phyloP scores from a whole-genome alignment of 2,329 filamentous ascomycete species.

The Xylariales sp. region DNA sequence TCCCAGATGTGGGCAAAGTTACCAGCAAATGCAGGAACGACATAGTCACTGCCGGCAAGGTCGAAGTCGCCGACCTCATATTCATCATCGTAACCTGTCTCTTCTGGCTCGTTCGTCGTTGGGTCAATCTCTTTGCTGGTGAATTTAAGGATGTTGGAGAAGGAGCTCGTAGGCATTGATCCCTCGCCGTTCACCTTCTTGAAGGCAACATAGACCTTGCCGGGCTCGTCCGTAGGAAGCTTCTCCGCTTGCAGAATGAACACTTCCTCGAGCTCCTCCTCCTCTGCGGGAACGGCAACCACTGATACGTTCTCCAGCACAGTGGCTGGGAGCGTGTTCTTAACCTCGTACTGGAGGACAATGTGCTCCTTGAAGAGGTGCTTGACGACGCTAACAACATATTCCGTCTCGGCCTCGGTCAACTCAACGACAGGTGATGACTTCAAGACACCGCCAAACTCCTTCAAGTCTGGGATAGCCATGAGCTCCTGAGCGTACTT shows the following conservation, averaged over 20 bases:
- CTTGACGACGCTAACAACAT: slow-evolving; percentile 89
- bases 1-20: slow-evolving; percentile 97
- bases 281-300: slow-evolving; percentile 71
- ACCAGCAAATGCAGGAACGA: slow-evolving; percentile 87
- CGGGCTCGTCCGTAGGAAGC: slow-evolving; percentile 78
- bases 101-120: slow-evolving; percentile 86
- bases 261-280: slow-evolving; percentile 81
- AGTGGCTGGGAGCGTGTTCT: slow-evolving; percentile 91
- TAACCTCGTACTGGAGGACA: slow-evolving; percentile 93
- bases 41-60: slow-evolving; percentile 85
- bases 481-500: slow-evolving; percentile 85
- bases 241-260: slow-evolving; percentile 89
- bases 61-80: slow-evolving; percentile 96
- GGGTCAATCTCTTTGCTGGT: slow-evolving; percentile 98
- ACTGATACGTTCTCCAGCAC: slow-evolving; percentile 87
- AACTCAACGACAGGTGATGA: slow-evolving; percentile 82
- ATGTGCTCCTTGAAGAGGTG: slow-evolving; percentile 97
- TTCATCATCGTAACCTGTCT: slow-evolving; percentile 91
- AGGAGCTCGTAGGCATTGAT: slow-evolving; percentile 73
- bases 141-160: slow-evolving; percentile 93
- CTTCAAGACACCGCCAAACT: slow-evolving; percentile 88
- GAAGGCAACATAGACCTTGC: slow-evolving; percentile 93
- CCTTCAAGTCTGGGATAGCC: slow-evolving; percentile 84
- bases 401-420: slow-evolving; percentile 95
- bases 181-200: slow-evolving; percentile 72